Conservation (phyloP, 352 stramenopile genomes). For the Phytopythium litorale region DNA sequence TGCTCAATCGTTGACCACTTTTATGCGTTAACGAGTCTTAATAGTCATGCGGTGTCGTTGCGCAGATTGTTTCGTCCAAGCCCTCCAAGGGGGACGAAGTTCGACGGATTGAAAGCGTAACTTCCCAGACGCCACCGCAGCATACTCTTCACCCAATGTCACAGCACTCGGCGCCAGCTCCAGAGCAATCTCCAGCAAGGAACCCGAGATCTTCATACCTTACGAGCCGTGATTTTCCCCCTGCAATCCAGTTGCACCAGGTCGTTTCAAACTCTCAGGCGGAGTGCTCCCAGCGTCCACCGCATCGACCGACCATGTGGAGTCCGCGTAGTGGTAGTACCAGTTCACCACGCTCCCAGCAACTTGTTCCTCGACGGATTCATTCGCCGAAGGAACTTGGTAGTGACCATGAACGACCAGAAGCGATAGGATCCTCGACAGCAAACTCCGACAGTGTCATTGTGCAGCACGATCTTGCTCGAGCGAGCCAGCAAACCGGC, state of each 20-base stretch:
- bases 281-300: neutral
- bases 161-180: neutral
- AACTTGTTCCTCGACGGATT: neutral
- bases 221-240: conserved; percentile 29
- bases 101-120: neutral
- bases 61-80: neutral
- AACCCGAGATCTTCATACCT: conserved; percentile 31
- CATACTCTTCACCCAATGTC: neutral
- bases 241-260: conserved; percentile 34
- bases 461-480: neutral
- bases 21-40: neutral
- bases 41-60: neutral
- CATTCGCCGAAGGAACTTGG: neutral
- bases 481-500: neutral
- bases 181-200: neutral
- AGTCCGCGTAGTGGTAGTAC: neutral
- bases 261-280: conserved; percentile 17
- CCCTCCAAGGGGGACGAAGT: neutral
- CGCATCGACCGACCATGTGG: conserved; percentile 8
- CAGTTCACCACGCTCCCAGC: neutral
- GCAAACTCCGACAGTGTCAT: neutral
- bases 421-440: neutral
- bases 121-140: neutral
- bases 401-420: too few relatives aligned
- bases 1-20: neutral